Evolutionary conservation across 306 rosid genomes (phyloP), one percentile per base, ranked within the genome.

Genomic region (Malus sieversii): DNA sequence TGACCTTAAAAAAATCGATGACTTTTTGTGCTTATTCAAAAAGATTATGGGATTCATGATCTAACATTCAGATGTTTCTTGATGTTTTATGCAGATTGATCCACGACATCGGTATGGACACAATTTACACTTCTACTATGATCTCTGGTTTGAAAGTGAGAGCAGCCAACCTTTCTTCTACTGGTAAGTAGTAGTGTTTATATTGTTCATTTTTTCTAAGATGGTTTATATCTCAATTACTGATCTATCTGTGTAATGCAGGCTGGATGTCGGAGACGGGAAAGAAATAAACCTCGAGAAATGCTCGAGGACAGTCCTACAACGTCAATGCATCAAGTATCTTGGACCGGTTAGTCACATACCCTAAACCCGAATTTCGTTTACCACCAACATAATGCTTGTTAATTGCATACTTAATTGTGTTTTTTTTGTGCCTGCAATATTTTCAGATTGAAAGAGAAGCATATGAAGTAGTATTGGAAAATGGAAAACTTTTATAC

Each of bases 21-120:
- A 5, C 16, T 5, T 48, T 15, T 48, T 8, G 20, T 48, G 55
- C 20, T 48, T 48, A 48, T 48, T 48, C 16, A 15, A 48, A 48
- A 5, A 15, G 18, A 48, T 15, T 48, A 48, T 18, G 55, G 20
- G 13, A 10, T 42, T 68, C 2, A 22, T 44, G 66, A 8, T 66
- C 68, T 76, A 20, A 75, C 72, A n/a, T 51, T 25, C 7, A 18
- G 20, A 3, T 67, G 58, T 61, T 40, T 76, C 52, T 71, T 74
- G 27, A 40, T 80, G 10, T 75, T 22, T 23, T 62, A 18, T 45
- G 64, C 85, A 93, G 98, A 93, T 93, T 77, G 98, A 93, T 71
- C 96, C 98, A 73, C 96, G 98, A 25, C 98, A 93, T 80, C 92
- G 98, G 15, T 93, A 93, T 70, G 98, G 98, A 68, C 98, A 93